A percentile compares a stretch with the other conserved stretches of the same genome.
Evolutionary conservation across 306 rosid species (phyloP).

Genomic region (Spatholobus suberectus): DNA sequence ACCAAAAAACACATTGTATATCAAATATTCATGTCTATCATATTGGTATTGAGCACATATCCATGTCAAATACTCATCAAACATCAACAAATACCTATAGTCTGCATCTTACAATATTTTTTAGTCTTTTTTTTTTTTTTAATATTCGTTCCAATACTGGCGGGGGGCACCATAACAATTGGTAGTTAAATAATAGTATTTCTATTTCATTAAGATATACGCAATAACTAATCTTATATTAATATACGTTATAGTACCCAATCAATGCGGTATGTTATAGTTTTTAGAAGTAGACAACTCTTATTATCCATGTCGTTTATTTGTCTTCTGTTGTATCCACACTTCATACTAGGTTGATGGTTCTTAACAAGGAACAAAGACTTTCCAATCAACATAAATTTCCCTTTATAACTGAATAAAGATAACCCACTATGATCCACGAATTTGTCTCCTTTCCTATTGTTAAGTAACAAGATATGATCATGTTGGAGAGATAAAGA

Average conservation of each 20-base stretch:
- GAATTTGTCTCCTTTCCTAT: neutral
- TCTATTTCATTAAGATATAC: neutral
- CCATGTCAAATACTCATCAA: neutral
- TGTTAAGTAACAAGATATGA: too few species aligned
- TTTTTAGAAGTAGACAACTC: neutral
- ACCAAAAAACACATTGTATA: neutral
- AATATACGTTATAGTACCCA: neutral
- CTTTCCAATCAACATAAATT: constrained; percentile 8
- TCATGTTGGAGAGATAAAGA: neutral
- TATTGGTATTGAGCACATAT: neutral
- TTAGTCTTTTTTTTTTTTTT: neutral
- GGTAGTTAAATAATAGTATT: neutral
- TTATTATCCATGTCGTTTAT: neutral
- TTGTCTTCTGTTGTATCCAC: neutral
- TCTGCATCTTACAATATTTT: neutral
- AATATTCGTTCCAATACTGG: neutral
- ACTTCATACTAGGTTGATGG: neutral
- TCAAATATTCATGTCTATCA: neutral
- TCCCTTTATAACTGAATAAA: neutral
- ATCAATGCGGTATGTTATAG: neutral
- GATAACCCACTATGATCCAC: neutral
- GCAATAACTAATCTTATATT: neutral
- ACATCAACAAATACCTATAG: neutral
- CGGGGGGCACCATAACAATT: neutral
- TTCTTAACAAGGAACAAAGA: neutral